Conservation (phyloP, 176 grass and related monocot species). For the Bonia amplexicaulis region DNA sequence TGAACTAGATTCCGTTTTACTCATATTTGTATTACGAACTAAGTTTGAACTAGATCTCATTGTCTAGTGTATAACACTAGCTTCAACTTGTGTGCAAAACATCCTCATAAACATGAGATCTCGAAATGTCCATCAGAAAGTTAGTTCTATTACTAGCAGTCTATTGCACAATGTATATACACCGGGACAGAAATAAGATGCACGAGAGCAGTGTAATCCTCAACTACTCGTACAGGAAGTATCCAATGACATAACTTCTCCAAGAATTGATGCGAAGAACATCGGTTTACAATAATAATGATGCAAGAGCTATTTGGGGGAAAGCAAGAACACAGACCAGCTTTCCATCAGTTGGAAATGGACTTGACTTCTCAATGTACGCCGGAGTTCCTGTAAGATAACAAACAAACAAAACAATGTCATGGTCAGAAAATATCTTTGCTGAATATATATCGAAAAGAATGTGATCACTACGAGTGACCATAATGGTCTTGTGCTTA, state of each 20-base stretch:
- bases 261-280: background rate
- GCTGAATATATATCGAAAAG: background rate
- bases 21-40: background rate
- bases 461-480: background rate
- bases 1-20: background rate
- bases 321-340: conserved; percentile 39
- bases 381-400: conserved; percentile 61
- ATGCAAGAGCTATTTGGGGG: background rate
- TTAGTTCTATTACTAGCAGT: background rate
- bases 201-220: background rate
- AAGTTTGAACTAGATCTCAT: background rate
- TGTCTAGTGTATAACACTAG: background rate
- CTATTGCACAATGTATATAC: background rate
- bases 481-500: background rate
- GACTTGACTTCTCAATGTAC: conserved; percentile 89
- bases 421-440: background rate
- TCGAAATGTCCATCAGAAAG: background rate
- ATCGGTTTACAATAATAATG: background rate
- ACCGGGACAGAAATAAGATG: background rate
- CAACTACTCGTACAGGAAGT: background rate
- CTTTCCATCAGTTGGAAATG: conserved; percentile 86
- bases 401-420: background rate
- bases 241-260: background rate
- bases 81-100: background rate
- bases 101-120: conserved; percentile 9